Percentiles rank a stretch among this genome's conserved stretches.
phyloP scores from a whole-genome alignment of 139 green algal genomes.

The Yamagishiella unicocca region DNA sequence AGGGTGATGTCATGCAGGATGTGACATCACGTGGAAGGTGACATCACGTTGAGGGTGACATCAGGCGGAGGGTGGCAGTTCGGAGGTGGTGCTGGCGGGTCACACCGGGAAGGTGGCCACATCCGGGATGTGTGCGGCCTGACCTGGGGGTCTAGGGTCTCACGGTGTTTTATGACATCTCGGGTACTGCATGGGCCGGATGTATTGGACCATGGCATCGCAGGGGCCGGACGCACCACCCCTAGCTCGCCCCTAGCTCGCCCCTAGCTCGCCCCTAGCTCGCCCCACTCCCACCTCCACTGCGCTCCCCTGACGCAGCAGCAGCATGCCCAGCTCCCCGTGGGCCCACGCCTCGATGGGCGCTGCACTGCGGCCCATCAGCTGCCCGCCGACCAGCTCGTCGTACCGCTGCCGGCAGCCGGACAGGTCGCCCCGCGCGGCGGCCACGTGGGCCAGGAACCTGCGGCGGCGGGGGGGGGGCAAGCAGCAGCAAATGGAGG shows the following conservation, averaged over 20 bases:
- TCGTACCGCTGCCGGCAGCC: conserved; percentile 78
- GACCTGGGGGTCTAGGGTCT: too few relatives aligned
- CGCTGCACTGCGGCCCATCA: conserved; percentile 69
- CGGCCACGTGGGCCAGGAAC: conserved; percentile 61
- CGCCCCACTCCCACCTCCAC: background rate
- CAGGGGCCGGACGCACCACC: background rate
- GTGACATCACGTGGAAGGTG: too few relatives aligned
- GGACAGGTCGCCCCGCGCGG: conserved; percentile 69
- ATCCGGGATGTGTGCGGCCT: too few relatives aligned
- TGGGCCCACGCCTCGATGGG: conserved; percentile 79
- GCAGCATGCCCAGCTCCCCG: conserved; percentile 47
- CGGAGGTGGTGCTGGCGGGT: too few relatives aligned
- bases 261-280: background rate
- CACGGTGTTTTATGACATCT: too few relatives aligned
- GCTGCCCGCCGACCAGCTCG: conserved; percentile 74
- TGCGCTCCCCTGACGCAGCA: conserved; percentile 35
- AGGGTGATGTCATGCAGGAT: too few relatives aligned
- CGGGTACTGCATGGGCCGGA: too few relatives aligned
- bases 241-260: background rate
- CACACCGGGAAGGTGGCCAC: too few relatives aligned
- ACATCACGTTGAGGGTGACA: too few relatives aligned
- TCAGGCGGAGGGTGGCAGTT: too few relatives aligned
- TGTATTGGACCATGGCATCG: too few relatives aligned
- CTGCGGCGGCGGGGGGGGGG: conserved; percentile 3
- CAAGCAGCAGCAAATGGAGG: too few relatives aligned